These are phyloP conservation scores for Lentinula sp. DNA, from an alignment of 768 basidiomycete species.

Conservation along the genomic window DNA sequence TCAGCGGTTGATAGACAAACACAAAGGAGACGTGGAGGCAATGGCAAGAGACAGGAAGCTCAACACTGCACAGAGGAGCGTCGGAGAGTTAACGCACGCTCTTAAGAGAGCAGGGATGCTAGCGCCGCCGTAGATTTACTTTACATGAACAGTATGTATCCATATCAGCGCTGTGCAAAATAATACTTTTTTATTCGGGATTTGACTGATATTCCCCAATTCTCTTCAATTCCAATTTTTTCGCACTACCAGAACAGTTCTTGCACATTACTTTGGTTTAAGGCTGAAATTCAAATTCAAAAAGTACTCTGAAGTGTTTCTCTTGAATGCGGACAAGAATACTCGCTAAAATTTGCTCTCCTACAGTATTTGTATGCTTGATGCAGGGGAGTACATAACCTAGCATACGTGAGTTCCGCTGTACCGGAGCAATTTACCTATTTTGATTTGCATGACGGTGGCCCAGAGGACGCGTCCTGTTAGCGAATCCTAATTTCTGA, in stretches of 20 bases:
- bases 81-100: constrained; percentile 66
- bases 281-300: no score
- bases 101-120: constrained; percentile 47
- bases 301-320: no score
- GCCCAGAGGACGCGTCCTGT: not conserved
- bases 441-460: not conserved
- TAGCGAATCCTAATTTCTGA: not conserved
- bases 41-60: constrained; percentile 80
- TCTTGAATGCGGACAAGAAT: no score
- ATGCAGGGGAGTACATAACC: no score
- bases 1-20: constrained; percentile 52
- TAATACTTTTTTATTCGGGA: not conserved
- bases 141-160: not conserved
- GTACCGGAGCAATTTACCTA: not conserved
- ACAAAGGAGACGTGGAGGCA: constrained; percentile 62
- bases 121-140: not conserved
- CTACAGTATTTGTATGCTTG: no score
- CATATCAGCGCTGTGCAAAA: not conserved
- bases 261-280: no score
- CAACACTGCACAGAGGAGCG: constrained; percentile 82
- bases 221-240: no score
- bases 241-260: no score
- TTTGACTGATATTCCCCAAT: no score
- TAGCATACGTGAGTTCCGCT: no score
- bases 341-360: no score